Percentiles rank a stretch among this genome's conserved stretches.
phyloP scores from a whole-genome alignment of 1,284 basidiomycete species.

The Trametes hirsuta region DNA sequence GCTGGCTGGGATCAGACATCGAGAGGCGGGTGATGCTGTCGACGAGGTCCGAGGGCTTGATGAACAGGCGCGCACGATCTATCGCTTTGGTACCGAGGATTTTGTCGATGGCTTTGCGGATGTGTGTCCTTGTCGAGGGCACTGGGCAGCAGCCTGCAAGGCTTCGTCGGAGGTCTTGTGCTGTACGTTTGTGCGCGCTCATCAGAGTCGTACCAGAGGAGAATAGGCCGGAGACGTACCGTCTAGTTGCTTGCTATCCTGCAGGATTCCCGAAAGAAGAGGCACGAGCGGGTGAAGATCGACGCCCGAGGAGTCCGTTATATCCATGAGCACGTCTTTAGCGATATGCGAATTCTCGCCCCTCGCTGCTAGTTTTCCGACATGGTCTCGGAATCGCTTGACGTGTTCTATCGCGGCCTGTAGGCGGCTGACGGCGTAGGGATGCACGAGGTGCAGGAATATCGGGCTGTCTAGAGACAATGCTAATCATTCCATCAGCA shows the following conservation, averaged over 20 bases:
- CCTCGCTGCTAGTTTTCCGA: constrained; percentile 53
- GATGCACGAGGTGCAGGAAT: constrained; percentile 64
- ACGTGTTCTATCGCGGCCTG: constrained; percentile 54
- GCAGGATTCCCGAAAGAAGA: constrained; percentile 44
- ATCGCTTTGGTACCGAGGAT: constrained; percentile 52
- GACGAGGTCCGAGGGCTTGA: constrained; percentile 68
- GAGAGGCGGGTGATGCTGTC: constrained; percentile 52
- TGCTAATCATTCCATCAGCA: not conserved
- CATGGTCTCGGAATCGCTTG: constrained; percentile 54
- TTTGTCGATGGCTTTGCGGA: constrained; percentile 49
- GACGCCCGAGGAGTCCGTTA: constrained; percentile 64
- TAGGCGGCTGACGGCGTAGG: constrained; percentile 56
- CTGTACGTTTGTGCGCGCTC: constrained; percentile 36
- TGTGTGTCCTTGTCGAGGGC: constrained; percentile 41
- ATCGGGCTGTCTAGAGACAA: constrained; percentile 34
- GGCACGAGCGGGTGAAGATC: constrained; percentile 54
- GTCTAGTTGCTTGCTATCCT: constrained; percentile 31
- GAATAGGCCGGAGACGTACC: constrained; percentile 24
- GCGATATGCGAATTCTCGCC: constrained; percentile 66
- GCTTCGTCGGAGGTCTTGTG: constrained; percentile 49
- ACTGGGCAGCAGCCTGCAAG: constrained; percentile 60
- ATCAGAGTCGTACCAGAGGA: not conserved
- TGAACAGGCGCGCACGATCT: constrained; percentile 67
- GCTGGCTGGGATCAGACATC: constrained; percentile 29
- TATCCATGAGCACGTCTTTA: constrained; percentile 60